Evolutionary conservation across 371 early-diverging fungal genomes (phyloP), one percentile per base, ranked within the genome.

Genomic region (Mortierella sp.): DNA sequence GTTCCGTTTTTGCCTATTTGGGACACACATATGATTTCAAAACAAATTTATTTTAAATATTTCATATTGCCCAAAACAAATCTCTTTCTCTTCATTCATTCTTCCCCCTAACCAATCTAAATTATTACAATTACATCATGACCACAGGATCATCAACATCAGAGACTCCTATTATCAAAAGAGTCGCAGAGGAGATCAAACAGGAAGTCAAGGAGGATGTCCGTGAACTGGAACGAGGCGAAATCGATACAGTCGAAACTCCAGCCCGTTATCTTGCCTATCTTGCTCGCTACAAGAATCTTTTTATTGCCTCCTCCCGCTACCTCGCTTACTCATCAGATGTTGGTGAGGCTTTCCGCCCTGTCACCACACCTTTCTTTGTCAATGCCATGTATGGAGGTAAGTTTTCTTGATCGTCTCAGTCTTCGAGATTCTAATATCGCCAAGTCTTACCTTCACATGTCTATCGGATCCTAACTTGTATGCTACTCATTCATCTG

Each of bases 311-410:
- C 22, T 90, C 89, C 13, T 84, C 86, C 22, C 86, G 92, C 38
- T 90, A 91, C 69, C 84, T 93, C 57, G 94, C 92, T 19, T 94
- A 92, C 76, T 89, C 91, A 6, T 90, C 89, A 16, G 93, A 94
- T 69, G 87, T 94, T 28, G 95, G 95, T 45, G 95, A 95, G 72
- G 94, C 93, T 3, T 92, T 95, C 72, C 86, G 95, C 33, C 95
- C 95, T 21, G 86, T 93, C 47, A 90, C 91, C 16, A 74, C 85
- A n/a, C 87, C 87, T 4, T 9, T 65, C 16, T 47, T 93, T 21
- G 94, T 94, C 63, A 88, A 84, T 43, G 87, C 90, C 53, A 89
- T 92, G 28, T 93, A 92, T 70, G 92, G 88, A 33, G 74, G 74
- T 74, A 74, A 64, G 66, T 62, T 24, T 16, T 50, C 19, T 21